A percentile compares a stretch with the other conserved stretches of the same genome.
These are phyloP conservation scores for Arthrobotrys pseudoclavata DNA, from an alignment of 2,329 filamentous ascomycete genomes.

Conservation along the genomic window DNA sequence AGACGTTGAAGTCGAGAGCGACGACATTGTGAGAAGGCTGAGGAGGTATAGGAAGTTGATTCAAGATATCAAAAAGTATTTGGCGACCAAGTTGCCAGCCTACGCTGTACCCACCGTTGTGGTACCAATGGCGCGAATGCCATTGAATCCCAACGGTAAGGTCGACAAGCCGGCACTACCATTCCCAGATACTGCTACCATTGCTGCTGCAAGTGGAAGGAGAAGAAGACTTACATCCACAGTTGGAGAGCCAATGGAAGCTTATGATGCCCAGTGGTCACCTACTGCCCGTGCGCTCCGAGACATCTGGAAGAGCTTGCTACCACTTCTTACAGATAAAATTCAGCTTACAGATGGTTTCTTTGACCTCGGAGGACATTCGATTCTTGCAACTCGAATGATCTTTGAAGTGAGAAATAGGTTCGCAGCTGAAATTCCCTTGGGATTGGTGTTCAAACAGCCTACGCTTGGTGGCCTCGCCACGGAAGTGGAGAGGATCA, in stretches of 20 bases:
- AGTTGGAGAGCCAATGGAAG: conserved; percentile 43
- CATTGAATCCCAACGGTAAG: conserved; percentile 88
- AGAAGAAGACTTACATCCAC: conserved; percentile 69
- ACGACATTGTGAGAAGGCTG: conserved; percentile 71
- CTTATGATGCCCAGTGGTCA: conserved; percentile 50
- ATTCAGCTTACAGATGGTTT: conserved; percentile 72
- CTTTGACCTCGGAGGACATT: conserved; percentile 85
- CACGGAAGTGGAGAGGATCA: conserved; percentile 70
- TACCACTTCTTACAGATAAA: conserved; percentile 60
- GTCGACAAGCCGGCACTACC: conserved; percentile 83
- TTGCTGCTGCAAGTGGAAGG: conserved; percentile 72
- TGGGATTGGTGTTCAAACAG: conserved; percentile 78
- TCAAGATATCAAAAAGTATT: conserved; percentile 75
- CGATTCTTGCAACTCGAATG: conserved; percentile 83
- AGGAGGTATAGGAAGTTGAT: conserved; percentile 74
- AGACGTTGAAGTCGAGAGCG: conserved; percentile 70
- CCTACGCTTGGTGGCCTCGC: conserved; percentile 72
- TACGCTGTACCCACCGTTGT: conserved; percentile 83
- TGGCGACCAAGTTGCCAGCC: conserved; percentile 78
- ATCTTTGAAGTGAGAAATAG: conserved; percentile 78
- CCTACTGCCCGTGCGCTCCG: conserved; percentile 60
- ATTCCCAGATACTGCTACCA: conserved; percentile 81
- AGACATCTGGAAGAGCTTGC: conserved; percentile 62
- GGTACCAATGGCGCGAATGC: conserved; percentile 79
- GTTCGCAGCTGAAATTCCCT: conserved; percentile 76